phyloP scores from a whole-genome alignment of 108 stramenopile genomes.

The Cyclotella choctawhatcheeana region DNA sequence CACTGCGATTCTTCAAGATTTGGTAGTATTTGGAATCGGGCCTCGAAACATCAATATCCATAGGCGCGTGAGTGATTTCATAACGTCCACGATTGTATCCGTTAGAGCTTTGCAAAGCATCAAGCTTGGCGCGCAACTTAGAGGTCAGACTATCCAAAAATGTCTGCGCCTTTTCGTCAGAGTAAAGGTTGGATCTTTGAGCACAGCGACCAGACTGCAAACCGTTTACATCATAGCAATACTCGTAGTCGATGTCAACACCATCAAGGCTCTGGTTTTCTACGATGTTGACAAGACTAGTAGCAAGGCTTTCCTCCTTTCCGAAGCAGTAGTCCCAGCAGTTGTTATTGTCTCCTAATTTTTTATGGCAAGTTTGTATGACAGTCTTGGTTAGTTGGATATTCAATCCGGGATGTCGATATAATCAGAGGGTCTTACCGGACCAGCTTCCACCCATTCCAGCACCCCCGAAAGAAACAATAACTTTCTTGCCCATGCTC shows the following conservation, averaged over 20 bases:
- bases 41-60: constrained; percentile 57
- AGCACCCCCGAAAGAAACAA: constrained; percentile 72
- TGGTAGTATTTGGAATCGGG: constrained; percentile 54
- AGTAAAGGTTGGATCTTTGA: constrained; percentile 20
- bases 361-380: no score
- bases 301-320: constrained; percentile 53
- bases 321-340: constrained; percentile 82
- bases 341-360: no score
- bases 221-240: constrained; percentile 57
- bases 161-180: constrained; percentile 38
- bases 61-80: constrained; percentile 64
- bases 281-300: constrained; percentile 51
- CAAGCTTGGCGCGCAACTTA: constrained; percentile 46
- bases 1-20: constrained; percentile 36
- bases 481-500: constrained; percentile 63
- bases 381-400: no score
- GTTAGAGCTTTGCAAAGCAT: constrained; percentile 31
- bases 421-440: no score
- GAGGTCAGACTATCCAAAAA: constrained; percentile 27
- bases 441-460: constrained; percentile 69
- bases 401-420: no score
- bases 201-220: constrained; percentile 36
- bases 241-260: constrained; percentile 76
- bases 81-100: constrained; percentile 50
- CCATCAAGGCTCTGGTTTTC: constrained; percentile 58